phyloP scores from a whole-genome alignment of 495 filamentous ascomycete species.

The Hypoxylon fragiforme region DNA sequence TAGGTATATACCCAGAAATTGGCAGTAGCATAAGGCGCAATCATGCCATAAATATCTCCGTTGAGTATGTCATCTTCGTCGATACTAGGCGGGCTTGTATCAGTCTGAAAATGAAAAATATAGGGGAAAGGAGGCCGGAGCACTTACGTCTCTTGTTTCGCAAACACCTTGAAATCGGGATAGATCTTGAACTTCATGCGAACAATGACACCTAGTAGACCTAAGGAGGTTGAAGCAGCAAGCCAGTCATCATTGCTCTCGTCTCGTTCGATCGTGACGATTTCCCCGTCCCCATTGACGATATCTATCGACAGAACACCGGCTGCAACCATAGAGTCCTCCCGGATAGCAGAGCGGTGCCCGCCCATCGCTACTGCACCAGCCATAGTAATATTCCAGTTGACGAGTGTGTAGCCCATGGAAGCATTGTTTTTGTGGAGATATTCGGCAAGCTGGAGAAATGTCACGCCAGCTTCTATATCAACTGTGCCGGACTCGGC shows the following conservation, averaged over 20 bases:
- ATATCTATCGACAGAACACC: conserved; percentile 53
- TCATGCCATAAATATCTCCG: conserved; percentile 52
- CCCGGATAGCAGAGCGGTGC: conserved; percentile 49
- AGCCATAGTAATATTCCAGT: conserved; percentile 57
- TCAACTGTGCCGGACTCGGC: conserved; percentile 45
- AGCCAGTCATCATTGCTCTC: conserved; percentile 50
- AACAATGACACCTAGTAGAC: conserved; percentile 50
- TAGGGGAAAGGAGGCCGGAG: neutral
- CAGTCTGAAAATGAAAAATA: neutral
- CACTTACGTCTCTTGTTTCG: conserved; percentile 51
- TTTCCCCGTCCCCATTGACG: conserved; percentile 48
- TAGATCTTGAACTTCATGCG: conserved; percentile 52
- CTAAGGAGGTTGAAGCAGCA: conserved; percentile 52
- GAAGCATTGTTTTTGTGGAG: conserved; percentile 48
- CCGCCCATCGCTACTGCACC: conserved; percentile 56
- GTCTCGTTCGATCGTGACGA: conserved; percentile 45
- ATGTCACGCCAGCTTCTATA: conserved; percentile 54
- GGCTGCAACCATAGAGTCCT: conserved; percentile 55
- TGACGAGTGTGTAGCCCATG: conserved; percentile 54
- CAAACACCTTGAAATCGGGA: conserved; percentile 53
- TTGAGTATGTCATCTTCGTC: conserved; percentile 50
- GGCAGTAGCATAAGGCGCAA: conserved; percentile 53
- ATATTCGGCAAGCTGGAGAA: conserved; percentile 54
- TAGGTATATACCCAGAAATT: conserved; percentile 49
- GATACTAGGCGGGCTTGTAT: conserved; percentile 35